A percentile compares a stretch with the other conserved stretches of the same genome.
Conservation (phyloP, 2,329 filamentous ascomycete genomes). For the Thermothelomyces thermophilus region DNA sequence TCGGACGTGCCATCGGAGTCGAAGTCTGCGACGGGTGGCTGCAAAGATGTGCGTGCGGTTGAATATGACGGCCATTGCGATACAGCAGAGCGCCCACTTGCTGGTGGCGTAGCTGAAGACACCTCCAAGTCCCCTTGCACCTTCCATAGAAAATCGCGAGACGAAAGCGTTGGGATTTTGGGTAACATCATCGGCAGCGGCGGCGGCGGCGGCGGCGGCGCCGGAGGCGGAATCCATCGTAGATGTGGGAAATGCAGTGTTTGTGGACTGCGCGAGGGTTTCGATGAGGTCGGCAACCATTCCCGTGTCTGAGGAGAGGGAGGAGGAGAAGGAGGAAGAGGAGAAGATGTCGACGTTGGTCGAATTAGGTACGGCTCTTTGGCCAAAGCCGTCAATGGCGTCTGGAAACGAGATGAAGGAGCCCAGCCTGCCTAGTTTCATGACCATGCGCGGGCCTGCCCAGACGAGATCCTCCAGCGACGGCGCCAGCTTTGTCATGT, state of each 20-base stretch:
- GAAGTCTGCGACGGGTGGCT: slow-evolving; percentile 74
- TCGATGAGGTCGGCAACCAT: slow-evolving; percentile 43
- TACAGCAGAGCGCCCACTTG: slow-evolving; percentile 84
- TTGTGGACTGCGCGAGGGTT: slow-evolving; percentile 37
- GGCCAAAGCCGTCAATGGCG: slow-evolving; percentile 53
- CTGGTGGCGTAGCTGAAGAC: slow-evolving; percentile 88
- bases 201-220: slow-evolving; percentile 24
- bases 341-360: slow-evolving; percentile 38
- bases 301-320: too few relatives aligned
- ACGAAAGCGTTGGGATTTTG: slow-evolving; percentile 36
- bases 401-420: slow-evolving; percentile 57
- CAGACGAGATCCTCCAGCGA: slow-evolving; percentile 62
- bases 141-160: slow-evolving; percentile 50
- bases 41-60: slow-evolving; percentile 94
- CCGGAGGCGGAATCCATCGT: background rate
- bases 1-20: slow-evolving; percentile 65
- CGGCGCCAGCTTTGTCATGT: slow-evolving; percentile 54
- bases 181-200: slow-evolving; percentile 35
- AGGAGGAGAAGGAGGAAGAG: slow-evolving; percentile 21
- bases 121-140: slow-evolving; percentile 66
- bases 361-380: slow-evolving; percentile 53
- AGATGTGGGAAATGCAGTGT: slow-evolving; percentile 34
- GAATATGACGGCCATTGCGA: slow-evolving; percentile 77
- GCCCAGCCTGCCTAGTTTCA: slow-evolving; percentile 59
- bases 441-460: slow-evolving; percentile 63